phyloP scores from a whole-genome alignment of 306 rosid genomes.

The Vicia sativa region DNA sequence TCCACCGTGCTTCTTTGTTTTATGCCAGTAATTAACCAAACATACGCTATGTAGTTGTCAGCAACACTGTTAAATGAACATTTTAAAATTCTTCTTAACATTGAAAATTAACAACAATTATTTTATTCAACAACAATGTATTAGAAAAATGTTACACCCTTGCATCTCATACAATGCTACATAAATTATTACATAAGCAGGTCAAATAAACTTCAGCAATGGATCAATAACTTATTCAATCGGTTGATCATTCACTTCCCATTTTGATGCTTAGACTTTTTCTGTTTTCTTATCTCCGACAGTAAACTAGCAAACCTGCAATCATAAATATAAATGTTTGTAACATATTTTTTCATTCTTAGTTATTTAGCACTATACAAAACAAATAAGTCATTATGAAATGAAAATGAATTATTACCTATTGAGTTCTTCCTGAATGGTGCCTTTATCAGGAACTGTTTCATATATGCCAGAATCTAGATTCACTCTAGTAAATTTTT shows the following conservation, averaged over 20 bases:
- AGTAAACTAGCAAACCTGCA: slow-evolving; percentile 56
- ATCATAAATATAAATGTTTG: neutral
- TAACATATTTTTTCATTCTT: neutral
- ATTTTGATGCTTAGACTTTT: slow-evolving; percentile 18
- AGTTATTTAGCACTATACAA: neutral
- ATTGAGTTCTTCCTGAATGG: slow-evolving; percentile 50
- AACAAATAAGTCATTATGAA: neutral
- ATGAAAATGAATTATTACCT: slow-evolving; percentile 40
- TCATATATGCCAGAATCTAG: slow-evolving; percentile 49
- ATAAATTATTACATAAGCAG: neutral
- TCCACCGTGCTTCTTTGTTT: too few relatives aligned
- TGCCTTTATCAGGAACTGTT: slow-evolving; percentile 44
- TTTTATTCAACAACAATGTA: neutral
- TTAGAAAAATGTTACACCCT: slow-evolving; percentile 3
- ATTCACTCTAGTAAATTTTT: slow-evolving; percentile 42
- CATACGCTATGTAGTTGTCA: too few relatives aligned
- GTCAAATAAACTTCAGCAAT: neutral
- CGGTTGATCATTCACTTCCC: slow-evolving; percentile 5
- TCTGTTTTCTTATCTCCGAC: slow-evolving; percentile 42
- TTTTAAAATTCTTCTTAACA: neutral
- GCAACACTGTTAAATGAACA: neutral
- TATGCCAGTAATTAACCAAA: too few relatives aligned
- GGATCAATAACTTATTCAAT: neutral
- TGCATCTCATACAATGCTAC: neutral
- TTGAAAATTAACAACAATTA: neutral